A percentile compares a stretch with the other conserved stretches of the same genome.
These are phyloP conservation scores for Alternaria longipes DNA, from an alignment of 2,329 filamentous ascomycete species.

Conservation along the genomic window DNA sequence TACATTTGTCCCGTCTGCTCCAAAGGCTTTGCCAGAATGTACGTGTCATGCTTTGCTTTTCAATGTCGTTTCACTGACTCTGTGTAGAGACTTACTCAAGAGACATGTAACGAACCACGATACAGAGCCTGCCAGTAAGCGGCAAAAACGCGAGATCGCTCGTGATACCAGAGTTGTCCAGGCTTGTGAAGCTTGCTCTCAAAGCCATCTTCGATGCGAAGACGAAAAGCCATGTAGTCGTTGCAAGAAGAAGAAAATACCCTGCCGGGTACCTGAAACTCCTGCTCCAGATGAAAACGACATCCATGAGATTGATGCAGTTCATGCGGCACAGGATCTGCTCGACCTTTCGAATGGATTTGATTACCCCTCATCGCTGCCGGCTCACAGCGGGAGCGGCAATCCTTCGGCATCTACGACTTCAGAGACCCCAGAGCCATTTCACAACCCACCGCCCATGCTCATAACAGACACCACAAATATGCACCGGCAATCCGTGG, in stretches of 20 bases:
- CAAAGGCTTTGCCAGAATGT: constrained; percentile 59
- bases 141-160: constrained; percentile 35
- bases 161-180: constrained; percentile 49
- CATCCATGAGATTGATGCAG: constrained; percentile 33
- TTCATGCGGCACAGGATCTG: constrained; percentile 44
- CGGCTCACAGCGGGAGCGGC: constrained; percentile 11
- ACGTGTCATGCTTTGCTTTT: constrained; percentile 19
- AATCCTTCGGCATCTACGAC: constrained; percentile 15
- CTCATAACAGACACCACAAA: constrained; percentile 1
- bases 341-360: constrained; percentile 40
- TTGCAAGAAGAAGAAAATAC: constrained; percentile 60
- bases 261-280: constrained; percentile 48
- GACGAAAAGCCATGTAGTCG: constrained; percentile 64
- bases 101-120: constrained; percentile 59
- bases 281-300: constrained; percentile 25
- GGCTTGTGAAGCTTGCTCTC: constrained; percentile 63
- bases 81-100: constrained; percentile 58
- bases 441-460: constrained; percentile 11
- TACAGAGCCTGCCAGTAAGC: constrained; percentile 45
- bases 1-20: constrained; percentile 57
- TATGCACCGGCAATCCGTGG: neutral
- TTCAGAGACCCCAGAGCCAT: constrained; percentile 11
- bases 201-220: constrained; percentile 63
- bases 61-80: constrained; percentile 9
- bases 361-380: constrained; percentile 26